Conservation (phyloP, 495 filamentous ascomycete genomes). For the Tuber umbilicatum region DNA sequence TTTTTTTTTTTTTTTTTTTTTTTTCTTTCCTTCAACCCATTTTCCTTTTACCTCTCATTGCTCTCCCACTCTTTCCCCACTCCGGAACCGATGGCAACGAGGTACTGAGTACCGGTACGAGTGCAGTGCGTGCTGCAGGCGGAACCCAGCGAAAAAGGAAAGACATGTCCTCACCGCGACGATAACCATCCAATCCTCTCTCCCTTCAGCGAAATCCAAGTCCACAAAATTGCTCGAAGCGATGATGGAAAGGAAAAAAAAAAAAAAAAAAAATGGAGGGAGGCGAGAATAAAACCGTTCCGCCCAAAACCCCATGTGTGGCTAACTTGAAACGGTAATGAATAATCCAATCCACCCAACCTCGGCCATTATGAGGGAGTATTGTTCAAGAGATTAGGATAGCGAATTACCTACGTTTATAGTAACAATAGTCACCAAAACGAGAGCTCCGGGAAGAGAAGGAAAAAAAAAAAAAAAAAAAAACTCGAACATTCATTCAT, state of each 20-base stretch:
- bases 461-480: neutral
- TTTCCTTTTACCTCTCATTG: too few relatives aligned
- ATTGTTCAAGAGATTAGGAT: neutral
- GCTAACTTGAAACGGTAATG: neutral
- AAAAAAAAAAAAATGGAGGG: neutral
- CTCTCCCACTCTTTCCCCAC: neutral
- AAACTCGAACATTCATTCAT: neutral
- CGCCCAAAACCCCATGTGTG: neutral
- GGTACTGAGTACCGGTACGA: neutral
- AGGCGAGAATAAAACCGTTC: too few relatives aligned
- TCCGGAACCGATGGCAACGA: constrained; percentile 20
- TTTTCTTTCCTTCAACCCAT: neutral
- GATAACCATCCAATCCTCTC: constrained; percentile 7
- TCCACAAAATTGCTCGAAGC: neutral
- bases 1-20: neutral
- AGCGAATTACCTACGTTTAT: neutral
- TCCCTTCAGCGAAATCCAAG: constrained; percentile 7
- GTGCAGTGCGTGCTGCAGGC: neutral
- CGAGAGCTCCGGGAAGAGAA: neutral
- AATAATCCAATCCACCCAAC: constrained; percentile 5
- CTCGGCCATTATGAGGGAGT: neutral
- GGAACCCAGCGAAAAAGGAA: constrained; percentile 10
- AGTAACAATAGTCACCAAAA: neutral
- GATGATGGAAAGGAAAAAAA: neutral
- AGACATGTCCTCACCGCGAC: constrained; percentile 4